Evolutionary conservation across 176 grass and related monocot species (phyloP), one percentile per base, ranked within the genome.

Genomic region (Dactylis glomerata): DNA sequence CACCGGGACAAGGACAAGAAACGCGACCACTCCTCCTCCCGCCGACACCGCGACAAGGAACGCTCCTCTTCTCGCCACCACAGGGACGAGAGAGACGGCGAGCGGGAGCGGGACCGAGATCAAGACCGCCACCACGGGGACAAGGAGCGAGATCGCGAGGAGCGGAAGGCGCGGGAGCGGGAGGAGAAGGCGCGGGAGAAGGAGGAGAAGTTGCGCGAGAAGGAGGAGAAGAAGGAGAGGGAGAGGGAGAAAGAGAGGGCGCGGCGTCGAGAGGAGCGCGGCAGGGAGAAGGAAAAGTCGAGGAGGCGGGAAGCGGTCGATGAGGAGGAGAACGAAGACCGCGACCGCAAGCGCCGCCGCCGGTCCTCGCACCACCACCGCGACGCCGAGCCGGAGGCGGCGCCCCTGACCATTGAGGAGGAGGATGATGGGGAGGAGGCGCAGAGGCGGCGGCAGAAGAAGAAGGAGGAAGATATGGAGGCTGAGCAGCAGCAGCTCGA

Each of bases 401-500:
- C 61, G 66, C 83, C 45, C 28, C 74, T 33, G 26, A 40, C 23
- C 40, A 85, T 27, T 74, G 91, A 80, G 67, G 89, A 90, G 85
- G 89, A 84, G 32, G 72, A 61, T 46, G 80, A 75, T 67, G 91
- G 66, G 31, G 92, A 87, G 83, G 91, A 76, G 59, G 89, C 66
- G 1, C 83, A 92, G 81, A 77, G 59, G 17, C 77, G 30, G 67
- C 83, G 81, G 68, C 87, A 82, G 84, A 83, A 85, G 89, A 90
- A 86, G 87, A 90, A 86, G 54, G 86, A 98, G 75, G 96, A 98
- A 70, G 96, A 88, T 27, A 88, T 94, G 56, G 92, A 94, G 84
- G 95, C 92, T 22, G 95, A 98, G 85, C 87, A 98, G 61, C 88
- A 73, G 81, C 92, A 86, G 45, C 89, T 98, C 32, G 96, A 98